Base-by-base conservation (phyloP, 768 basidiomycete species). In the Suillus bovinus region DNA sequence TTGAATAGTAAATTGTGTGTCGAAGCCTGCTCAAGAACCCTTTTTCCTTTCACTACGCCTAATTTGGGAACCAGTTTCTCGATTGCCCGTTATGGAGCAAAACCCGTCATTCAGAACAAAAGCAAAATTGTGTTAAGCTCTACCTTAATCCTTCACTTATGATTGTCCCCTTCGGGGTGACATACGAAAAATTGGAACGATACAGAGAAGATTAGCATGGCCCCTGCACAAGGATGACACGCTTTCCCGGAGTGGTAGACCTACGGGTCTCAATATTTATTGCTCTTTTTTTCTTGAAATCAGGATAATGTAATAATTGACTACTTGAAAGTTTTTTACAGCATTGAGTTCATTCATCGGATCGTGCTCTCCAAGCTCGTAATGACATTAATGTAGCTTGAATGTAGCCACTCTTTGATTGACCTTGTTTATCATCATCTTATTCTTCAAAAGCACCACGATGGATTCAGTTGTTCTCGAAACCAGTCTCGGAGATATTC, bases 191-290 rank as follows among this genome's bases (percentile, higher is more conserved):
- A 91, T 94, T 94, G 93, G 91, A 95, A 94, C 93, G 91, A 95
- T 96, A 95, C 94, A 94, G 94, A 96, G 94, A 96, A 96, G 94
- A 95, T 96, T 95, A 96, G 94, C 94, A 96, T 96, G 92, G 95
- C 94, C 94, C 95, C 94, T 96, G 94, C 95, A 96, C 94, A 97
- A 96, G 95, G 94, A 96, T 96, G 94, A 95, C 94, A 96, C 92
- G 91, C 90, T 93, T 90, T 90, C 84, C 88, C 89, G 88, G 90
- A 91, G 89, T 90, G 89, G 89, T 89, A 89, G 76, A 76, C 75
- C 74, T 77, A 77, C 76, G 74, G 76, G 75, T 76, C 76, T 77
- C 74, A 77, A 77, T 75, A 75, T 75, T 75, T 75, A 75, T 74
- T 76, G 2, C 33, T 62, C 56, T 8, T 60, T 63, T n/a, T 57